phyloP scores from a whole-genome alignment of 139 green algal genomes.

The Diplosphaera chodatii region DNA sequence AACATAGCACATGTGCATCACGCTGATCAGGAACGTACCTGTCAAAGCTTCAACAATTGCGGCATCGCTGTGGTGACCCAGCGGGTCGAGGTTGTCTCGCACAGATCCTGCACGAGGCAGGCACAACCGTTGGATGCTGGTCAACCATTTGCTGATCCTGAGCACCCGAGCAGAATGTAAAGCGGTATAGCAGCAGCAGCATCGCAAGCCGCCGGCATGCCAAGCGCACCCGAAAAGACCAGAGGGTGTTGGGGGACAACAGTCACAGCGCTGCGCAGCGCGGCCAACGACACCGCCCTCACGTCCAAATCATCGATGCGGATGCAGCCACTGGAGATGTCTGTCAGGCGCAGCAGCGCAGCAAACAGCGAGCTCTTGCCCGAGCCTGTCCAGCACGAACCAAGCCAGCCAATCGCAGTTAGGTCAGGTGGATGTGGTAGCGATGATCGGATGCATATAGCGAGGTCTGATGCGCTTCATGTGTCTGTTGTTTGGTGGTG shows the following conservation, averaged over 20 bases:
- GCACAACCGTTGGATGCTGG: too few relatives aligned
- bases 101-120: constrained; percentile 51
- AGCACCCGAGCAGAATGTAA: too few relatives aligned
- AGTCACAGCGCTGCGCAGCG: constrained; percentile 34
- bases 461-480: too few relatives aligned
- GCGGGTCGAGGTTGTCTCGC: constrained; percentile 62
- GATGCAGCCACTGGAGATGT: constrained; percentile 30
- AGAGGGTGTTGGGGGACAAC: constrained; percentile 62
- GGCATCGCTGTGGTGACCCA: constrained; percentile 17
- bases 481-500: too few relatives aligned
- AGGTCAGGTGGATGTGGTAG: too few relatives aligned
- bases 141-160: too few relatives aligned
- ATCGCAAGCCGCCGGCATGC: too few relatives aligned
- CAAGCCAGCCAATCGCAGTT: too few relatives aligned
- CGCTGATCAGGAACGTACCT: constrained; percentile 15
- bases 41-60: constrained; percentile 33
- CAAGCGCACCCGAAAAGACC: constrained; percentile 34
- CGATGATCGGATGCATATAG: too few relatives aligned
- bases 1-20: too few relatives aligned
- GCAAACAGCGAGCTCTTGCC: constrained; percentile 64
- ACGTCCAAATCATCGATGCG: constrained; percentile 38
- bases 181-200: too few relatives aligned
- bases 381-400: too few relatives aligned
- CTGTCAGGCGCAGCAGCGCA: constrained; percentile 47
- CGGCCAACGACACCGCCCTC: constrained; percentile 12